Evolutionary conservation across 2,329 filamentous ascomycete species (phyloP).

Genomic region (Botryotinia globosa): DNA sequence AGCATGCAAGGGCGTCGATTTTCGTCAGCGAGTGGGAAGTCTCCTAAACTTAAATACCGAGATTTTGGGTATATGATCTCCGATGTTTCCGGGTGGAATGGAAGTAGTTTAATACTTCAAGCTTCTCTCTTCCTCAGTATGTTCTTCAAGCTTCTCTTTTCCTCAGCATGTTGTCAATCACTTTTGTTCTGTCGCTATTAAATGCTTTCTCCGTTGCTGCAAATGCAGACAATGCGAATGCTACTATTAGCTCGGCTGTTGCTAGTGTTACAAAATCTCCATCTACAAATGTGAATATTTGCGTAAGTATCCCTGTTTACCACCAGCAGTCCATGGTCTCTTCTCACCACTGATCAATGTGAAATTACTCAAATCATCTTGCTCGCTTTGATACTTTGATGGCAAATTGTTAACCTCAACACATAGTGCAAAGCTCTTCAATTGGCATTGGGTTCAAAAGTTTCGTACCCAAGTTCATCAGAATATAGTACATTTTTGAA

Average conservation of each 20-base stretch:
- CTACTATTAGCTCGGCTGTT: not conserved
- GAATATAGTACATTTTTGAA: not conserved
- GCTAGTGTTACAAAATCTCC: not conserved
- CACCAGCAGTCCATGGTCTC: too few relatives aligned
- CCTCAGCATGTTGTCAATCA: not conserved
- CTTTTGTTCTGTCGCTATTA: not conserved
- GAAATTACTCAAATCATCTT: not conserved
- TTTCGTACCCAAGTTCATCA: not conserved
- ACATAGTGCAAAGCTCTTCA: slow-evolving; percentile 1
- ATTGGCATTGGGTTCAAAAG: not conserved
- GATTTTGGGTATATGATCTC: not conserved
- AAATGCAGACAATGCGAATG: not conserved
- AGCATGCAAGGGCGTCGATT: not conserved
- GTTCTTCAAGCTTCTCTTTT: not conserved
- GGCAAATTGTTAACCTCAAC: not conserved
- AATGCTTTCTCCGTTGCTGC: not conserved
- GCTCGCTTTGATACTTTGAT: rapidly evolving
- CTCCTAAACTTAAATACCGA: not conserved
- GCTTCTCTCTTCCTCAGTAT: not conserved
- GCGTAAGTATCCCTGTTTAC: not conserved
- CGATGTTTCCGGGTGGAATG: too few relatives aligned
- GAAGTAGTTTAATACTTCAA: not conserved
- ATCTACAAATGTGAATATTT: not conserved
- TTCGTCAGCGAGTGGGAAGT: not conserved
- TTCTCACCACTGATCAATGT: not conserved